A percentile compares a stretch with the other conserved stretches of the same genome.
Conservation (phyloP, 2,329 filamentous ascomycete genomes). For the Stagonosporopsis rhizophila region DNA sequence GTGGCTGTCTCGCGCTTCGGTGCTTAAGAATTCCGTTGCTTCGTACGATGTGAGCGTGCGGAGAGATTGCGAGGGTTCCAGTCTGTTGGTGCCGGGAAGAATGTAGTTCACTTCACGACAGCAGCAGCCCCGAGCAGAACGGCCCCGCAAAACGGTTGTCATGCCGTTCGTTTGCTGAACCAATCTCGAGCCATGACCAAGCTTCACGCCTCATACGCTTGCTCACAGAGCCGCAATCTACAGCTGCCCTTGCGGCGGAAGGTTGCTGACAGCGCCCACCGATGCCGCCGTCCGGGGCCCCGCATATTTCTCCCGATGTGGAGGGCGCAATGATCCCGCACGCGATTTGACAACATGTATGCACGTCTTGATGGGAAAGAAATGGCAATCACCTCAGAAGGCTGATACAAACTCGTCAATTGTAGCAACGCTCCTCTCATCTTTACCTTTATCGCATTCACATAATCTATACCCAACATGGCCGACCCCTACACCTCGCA, state of each 20-base stretch:
- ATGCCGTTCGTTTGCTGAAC: neutral
- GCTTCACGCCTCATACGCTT: neutral
- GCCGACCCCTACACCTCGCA: conserved; percentile 34
- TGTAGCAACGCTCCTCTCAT: no score
- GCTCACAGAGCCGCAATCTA: neutral
- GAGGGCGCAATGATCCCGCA: neutral
- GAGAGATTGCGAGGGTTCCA: neutral
- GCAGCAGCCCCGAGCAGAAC: neutral
- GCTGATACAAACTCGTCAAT: no score
- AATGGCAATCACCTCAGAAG: no score
- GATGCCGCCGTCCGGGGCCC: neutral
- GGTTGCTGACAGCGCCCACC: neutral
- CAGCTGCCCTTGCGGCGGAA: no score
- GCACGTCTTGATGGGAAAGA: no score
- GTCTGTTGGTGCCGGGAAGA: no score
- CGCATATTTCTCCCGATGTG: conserved; percentile 14
- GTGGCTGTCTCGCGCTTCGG: neutral
- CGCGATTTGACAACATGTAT: neutral
- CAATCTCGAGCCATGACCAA: neutral
- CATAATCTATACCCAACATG: conserved; percentile 12
- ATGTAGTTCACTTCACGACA: no score
- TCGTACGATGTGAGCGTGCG: neutral
- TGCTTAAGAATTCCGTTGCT: neutral
- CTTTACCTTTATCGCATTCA: neutral
- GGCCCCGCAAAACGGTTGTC: neutral